These are phyloP conservation scores for Chondrus crispus DNA, from an alignment of 23 red algal genomes.

Conservation along the genomic window DNA sequence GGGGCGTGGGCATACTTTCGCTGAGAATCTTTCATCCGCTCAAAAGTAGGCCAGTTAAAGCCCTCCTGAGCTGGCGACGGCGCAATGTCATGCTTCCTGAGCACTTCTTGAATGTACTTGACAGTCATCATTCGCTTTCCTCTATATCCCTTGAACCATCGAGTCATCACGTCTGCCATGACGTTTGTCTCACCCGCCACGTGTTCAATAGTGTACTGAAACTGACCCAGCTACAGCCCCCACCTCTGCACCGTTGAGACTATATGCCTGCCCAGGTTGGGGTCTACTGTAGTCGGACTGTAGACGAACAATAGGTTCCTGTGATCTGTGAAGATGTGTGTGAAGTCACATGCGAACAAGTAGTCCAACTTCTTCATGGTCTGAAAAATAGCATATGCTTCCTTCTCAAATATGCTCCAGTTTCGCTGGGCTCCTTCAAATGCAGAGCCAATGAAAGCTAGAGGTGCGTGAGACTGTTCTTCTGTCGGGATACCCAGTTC, in stretches of 20 bases:
- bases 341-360: not conserved
- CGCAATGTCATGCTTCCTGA: not conserved
- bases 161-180: not conserved
- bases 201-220: slow-evolving; percentile 20
- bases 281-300: not conserved
- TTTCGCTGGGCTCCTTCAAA: not conserved
- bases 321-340: not conserved
- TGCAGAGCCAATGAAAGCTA: not conserved
- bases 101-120: too few relatives aligned
- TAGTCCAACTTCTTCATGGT: slow-evolving; percentile 2
- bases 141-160: slow-evolving; percentile 4
- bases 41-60: not conserved
- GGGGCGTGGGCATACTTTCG: too few relatives aligned
- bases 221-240: not conserved
- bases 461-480: not conserved
- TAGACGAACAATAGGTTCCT: not conserved
- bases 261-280: not conserved
- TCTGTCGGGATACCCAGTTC: not conserved
- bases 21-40: too few relatives aligned
- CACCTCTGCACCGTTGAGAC: slow-evolving; percentile 3
- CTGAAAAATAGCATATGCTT: not conserved
- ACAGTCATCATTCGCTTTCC: too few relatives aligned
- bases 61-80: not conserved
- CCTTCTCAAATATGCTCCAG: not conserved
- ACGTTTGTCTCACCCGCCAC: not conserved